Base-by-base conservation (phyloP, 768 basidiomycete species). In the Xanthoconium purpureum region DNA sequence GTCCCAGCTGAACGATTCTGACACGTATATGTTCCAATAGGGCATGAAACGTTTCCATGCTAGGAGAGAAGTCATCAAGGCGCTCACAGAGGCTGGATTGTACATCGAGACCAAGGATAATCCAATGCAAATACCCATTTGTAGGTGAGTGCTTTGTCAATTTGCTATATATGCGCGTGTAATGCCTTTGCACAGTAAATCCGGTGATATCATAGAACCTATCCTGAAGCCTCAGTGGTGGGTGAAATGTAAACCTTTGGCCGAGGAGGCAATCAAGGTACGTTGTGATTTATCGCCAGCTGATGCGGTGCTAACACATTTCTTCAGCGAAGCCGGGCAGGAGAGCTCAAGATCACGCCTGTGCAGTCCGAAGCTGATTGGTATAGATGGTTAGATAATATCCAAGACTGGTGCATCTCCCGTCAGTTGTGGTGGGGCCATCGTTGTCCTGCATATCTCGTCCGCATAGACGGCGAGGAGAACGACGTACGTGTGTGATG, bases 391-490 rank as follows among this genome's bases (percentile, higher is more conserved):
- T 76, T 98, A 37, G 92, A 94, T 61, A 84, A 82, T 61, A 93
- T 97, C 57, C 94, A 98, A 73, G 97, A 98, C 68, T 99, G 97
- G 97, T 99, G 97, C 75, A 88, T 98, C 66, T 98, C 97, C 3
- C 89, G 97, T 52, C 97, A 99, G 68, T 80, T 98, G 17, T 99
- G 97, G 97, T 98, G 96, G 96, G 96, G 97, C 30, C 96, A 98
- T 68, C 85, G 97, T 54, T 89, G 87, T 69, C 97, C 97, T 3
- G 97, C 94, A 0, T 98, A 97, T 75, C 89, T 94, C 57, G 87
- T 97, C 46, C 81, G 82, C 44, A 83, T 98, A 54, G 91, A 94
- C 54, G 94, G 93, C 6, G 72, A 78, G 57, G 78, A 80, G 3
- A 81, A 83, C 52, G 85, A 94, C 51, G 89, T 85, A 63, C 50